Evolutionary conservation across 1,284 basidiomycete genomes (phyloP).

Genomic region (Agroathelia rolfsii): DNA sequence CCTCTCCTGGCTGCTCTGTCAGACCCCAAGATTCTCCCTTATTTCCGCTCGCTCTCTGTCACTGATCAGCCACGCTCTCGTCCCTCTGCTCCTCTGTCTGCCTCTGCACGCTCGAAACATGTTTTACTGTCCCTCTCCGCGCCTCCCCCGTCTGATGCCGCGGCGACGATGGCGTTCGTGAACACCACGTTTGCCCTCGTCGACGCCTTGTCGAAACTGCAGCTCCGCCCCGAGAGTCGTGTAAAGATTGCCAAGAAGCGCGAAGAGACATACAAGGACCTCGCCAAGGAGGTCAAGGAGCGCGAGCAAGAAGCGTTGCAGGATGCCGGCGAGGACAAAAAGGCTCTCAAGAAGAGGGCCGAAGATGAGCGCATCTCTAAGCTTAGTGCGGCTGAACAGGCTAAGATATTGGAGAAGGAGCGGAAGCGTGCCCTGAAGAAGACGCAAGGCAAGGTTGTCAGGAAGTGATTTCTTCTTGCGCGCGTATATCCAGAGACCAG

Average conservation of each 20-base stretch:
- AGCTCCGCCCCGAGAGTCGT: conserved; percentile 72
- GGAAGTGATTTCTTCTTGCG: no score
- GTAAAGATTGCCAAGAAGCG: conserved; percentile 64
- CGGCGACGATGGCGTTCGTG: conserved; percentile 51
- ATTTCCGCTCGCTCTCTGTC: conserved; percentile 71
- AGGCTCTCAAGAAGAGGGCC: conserved; percentile 62
- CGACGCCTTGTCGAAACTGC: conserved; percentile 51
- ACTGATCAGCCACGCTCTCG: conserved; percentile 76
- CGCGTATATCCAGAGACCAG: no score
- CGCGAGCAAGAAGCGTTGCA: conserved; percentile 59
- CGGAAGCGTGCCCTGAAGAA: conserved; percentile 63
- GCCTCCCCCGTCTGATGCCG: conserved; percentile 39
- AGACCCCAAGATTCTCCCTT: conserved; percentile 56
- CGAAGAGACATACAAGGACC: conserved; percentile 56
- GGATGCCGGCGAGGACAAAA: conserved; percentile 54
- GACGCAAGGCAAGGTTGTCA: conserved; percentile 50
- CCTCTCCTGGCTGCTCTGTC: conserved; percentile 47
- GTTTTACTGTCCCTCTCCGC: conserved; percentile 58
- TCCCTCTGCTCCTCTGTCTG: conserved; percentile 41
- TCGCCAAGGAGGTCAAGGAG: conserved; percentile 58
- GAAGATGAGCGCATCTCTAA: conserved; percentile 65
- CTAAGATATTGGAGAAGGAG: conserved; percentile 74
- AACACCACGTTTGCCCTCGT: conserved; percentile 63
- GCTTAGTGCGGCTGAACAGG: conserved; percentile 74
- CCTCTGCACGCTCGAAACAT: conserved; percentile 52